These are phyloP conservation scores for Yamadazyma friedrichii DNA, from an alignment of 1,139 yeast genomes.

Conservation along the genomic window DNA sequence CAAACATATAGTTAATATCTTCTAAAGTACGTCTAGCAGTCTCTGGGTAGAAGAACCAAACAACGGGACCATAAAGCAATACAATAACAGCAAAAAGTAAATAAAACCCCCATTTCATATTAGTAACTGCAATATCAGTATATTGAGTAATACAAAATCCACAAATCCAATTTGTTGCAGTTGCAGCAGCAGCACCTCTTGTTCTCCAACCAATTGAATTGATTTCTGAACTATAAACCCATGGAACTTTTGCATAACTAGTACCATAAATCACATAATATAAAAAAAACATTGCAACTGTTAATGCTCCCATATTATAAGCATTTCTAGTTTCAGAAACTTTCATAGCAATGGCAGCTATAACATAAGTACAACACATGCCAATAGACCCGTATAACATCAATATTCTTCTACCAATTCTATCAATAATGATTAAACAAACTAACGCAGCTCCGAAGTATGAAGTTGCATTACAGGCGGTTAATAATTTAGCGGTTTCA, in stretches of 20 bases:
- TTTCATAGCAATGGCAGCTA: slow-evolving; percentile 39
- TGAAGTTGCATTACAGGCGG: slow-evolving; percentile 56
- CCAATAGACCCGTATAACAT: slow-evolving; percentile 45
- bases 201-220: slow-evolving; percentile 54
- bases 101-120: slow-evolving; percentile 28
- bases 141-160: slow-evolving; percentile 48
- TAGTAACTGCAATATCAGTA: slow-evolving; percentile 44
- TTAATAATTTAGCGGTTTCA: slow-evolving; percentile 35
- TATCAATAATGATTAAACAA: slow-evolving; percentile 56
- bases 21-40: slow-evolving; percentile 63
- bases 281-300: slow-evolving; percentile 45
- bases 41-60: slow-evolving; percentile 49
- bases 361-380: slow-evolving; percentile 36
- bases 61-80: slow-evolving; percentile 16
- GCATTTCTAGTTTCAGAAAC: slow-evolving; percentile 25
- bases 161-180: slow-evolving; percentile 48
- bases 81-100: slow-evolving; percentile 16
- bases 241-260: slow-evolving; percentile 34
- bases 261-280: slow-evolving; percentile 29
- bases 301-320: slow-evolving; percentile 41
- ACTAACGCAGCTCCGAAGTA: slow-evolving; percentile 58
- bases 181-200: slow-evolving; percentile 45
- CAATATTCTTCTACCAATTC: slow-evolving; percentile 57
- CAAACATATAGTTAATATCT: slow-evolving; percentile 45
- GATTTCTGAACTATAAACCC: slow-evolving; percentile 54